These are phyloP conservation scores for Yamagishiella unicocca DNA, from an alignment of 139 green algal species.

Conservation along the genomic window DNA sequence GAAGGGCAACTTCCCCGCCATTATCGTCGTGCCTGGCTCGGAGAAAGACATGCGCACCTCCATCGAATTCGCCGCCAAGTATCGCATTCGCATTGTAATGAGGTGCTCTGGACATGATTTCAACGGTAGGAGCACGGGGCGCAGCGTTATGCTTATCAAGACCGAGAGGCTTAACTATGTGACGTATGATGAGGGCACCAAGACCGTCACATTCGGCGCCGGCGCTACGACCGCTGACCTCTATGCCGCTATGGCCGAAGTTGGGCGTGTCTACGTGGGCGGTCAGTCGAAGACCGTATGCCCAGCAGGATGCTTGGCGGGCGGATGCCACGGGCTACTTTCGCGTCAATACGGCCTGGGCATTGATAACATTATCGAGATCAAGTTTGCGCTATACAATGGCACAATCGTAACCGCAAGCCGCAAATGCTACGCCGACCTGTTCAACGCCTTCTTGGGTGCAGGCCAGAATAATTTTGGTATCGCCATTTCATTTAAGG, in stretches of 20 bases:
- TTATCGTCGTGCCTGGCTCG: slow-evolving; percentile 11
- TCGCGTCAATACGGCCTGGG: slow-evolving; percentile 28
- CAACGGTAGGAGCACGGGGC: slow-evolving; percentile 29
- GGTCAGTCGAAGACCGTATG: slow-evolving; percentile 14
- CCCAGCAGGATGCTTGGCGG: slow-evolving; percentile 31
- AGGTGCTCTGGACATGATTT: slow-evolving; percentile 36
- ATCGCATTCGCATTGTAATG: background rate
- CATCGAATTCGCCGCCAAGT: background rate
- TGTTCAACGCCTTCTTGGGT: slow-evolving; percentile 40
- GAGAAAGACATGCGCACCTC: slow-evolving; percentile 9
- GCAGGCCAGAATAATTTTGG: slow-evolving; percentile 25
- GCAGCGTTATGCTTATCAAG: slow-evolving; percentile 8
- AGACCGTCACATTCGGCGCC: slow-evolving; percentile 1
- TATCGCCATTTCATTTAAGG: background rate
- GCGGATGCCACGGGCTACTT: slow-evolving; percentile 28
- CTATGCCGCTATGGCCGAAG: background rate
- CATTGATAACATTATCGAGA: background rate
- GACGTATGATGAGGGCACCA: background rate
- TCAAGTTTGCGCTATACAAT: slow-evolving; percentile 32
- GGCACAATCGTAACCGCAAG: background rate
- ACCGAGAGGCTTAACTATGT: background rate
- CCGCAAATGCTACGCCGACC: background rate
- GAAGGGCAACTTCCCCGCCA: slow-evolving; percentile 14
- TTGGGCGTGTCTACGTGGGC: background rate
- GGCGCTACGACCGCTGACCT: slow-evolving; percentile 8